Evolutionary conservation across 352 stramenopile genomes (phyloP), one percentile per base, ranked within the genome.

Genomic region (Phytopythium montanum): DNA sequence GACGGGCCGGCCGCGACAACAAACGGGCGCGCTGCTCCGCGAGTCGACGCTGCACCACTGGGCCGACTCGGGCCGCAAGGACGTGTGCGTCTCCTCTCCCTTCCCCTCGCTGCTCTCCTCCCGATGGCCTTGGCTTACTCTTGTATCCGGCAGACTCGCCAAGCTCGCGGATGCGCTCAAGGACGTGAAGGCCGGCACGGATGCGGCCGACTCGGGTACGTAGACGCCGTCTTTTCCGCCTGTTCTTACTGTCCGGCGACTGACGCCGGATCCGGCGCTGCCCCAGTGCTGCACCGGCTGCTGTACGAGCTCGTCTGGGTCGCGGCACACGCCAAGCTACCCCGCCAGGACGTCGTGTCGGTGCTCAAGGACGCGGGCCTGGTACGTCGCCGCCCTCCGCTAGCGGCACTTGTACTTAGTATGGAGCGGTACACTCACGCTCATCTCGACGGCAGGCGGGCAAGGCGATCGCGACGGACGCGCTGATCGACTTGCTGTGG

Each of bases 291-390:
- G 9, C 78, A 85, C 44, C 74, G 77, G 4, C 60, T 92, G 54
- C 71, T 92, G 45, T 91, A 94, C 53, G 85, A 94, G 62, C 80
- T 94, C 48, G 61, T 94, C 36, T 89, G 80, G 77, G 66, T 85
- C 59, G 85, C 86, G 3, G 61, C 90, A n/a, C 69, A 88, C 34
- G 69, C 72, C 33, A 91, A 91, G 56, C 67, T 91, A 28, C 72
- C 76, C 18, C 79, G 81, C 12, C 84, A 89, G n/a, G 81, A 93
- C 41, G 70, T 89, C 52, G 59, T 93, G 29, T 75, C 65, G 26
- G 57, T 94, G 39, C 65, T 94, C 18, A 92, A 92, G 55, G 80
- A 94, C 23, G 67, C 68, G 3, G 64, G 87, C 36, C 44, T 94
- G 70, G 76, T 89, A 62, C 53, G 60, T n/a, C 31, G 8, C 31